Percentiles rank a stretch among this genome's conserved stretches.
These are phyloP conservation scores for Cytospora schulzeri DNA, from an alignment of 2,329 filamentous ascomycete genomes.

Conservation along the genomic window DNA sequence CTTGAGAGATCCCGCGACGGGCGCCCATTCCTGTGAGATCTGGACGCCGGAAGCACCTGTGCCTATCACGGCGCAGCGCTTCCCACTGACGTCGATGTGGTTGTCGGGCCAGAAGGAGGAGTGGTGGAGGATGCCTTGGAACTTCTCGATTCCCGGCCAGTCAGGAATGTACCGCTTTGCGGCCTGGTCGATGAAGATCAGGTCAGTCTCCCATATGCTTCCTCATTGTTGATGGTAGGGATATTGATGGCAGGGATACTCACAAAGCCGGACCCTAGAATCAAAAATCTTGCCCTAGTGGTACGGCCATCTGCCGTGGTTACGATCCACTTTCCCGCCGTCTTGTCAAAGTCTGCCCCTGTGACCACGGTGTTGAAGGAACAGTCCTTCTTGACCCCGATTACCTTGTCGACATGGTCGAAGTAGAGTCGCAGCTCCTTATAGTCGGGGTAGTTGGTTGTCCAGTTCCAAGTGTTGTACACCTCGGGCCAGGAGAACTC, in stretches of 20 bases:
- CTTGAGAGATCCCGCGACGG: slow-evolving; percentile 51
- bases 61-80: slow-evolving; percentile 64
- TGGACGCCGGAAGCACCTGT: slow-evolving; percentile 68
- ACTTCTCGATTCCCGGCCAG: slow-evolving; percentile 61
- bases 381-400: slow-evolving; percentile 58
- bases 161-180: slow-evolving; percentile 63
- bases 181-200: slow-evolving; percentile 38
- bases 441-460: slow-evolving; percentile 52
- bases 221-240: neutral
- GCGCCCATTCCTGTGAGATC: slow-evolving; percentile 62
- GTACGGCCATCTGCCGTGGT: slow-evolving; percentile 52
- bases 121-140: slow-evolving; percentile 62
- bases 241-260: slow-evolving; percentile 27
- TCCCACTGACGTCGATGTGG: slow-evolving; percentile 57
- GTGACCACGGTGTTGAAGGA: slow-evolving; percentile 59
- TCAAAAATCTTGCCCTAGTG: slow-evolving; percentile 52
- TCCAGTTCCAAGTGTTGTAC: slow-evolving; percentile 60
- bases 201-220: neutral
- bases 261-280: slow-evolving; percentile 57
- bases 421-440: slow-evolving; percentile 60
- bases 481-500: slow-evolving; percentile 55
- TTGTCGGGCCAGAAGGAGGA: slow-evolving; percentile 63
- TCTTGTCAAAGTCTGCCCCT: slow-evolving; percentile 53
- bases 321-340: slow-evolving; percentile 45
- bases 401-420: slow-evolving; percentile 57